phyloP scores from a whole-genome alignment of 139 green algal species.

The Chlorella sp. region DNA sequence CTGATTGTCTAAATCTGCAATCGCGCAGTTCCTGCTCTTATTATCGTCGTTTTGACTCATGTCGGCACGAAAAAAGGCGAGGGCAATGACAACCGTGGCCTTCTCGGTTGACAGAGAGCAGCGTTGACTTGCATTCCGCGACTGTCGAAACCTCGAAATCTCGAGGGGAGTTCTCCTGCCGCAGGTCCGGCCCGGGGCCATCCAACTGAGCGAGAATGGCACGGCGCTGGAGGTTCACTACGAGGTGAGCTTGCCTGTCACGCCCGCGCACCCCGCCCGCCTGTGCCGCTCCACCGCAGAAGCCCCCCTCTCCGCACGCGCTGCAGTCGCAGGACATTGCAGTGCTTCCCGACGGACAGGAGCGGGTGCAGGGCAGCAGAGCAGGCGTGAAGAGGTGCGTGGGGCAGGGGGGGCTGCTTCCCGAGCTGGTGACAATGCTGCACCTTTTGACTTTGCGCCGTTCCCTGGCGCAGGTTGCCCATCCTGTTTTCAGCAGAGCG shows the following conservation, averaged over 20 bases:
- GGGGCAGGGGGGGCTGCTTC: too few relatives aligned
- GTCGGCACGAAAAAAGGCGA: constrained; percentile 11
- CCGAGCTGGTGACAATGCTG: too few relatives aligned
- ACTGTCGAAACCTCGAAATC: neutral
- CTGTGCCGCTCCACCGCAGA: neutral
- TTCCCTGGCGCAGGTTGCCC: constrained; percentile 67
- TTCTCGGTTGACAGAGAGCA: neutral
- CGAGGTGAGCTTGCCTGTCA: constrained; percentile 1
- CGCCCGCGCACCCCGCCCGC: too few relatives aligned
- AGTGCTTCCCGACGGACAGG: neutral
- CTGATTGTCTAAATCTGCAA: neutral
- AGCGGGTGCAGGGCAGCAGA: constrained; percentile 2
- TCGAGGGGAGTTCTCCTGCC: accelerated
- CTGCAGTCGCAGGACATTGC: constrained; percentile 18
- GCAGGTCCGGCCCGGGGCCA: constrained; percentile 15
- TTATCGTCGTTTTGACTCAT: neutral
- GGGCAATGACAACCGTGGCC: neutral
- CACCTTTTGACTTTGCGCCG: neutral
- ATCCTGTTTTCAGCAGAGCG: constrained; percentile 42
- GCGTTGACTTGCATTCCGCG: neutral
- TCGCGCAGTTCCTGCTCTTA: neutral
- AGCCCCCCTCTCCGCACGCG: neutral
- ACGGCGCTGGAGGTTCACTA: constrained; percentile 7
- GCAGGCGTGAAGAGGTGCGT: constrained; percentile 34
- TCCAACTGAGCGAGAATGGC: neutral